Base-by-base conservation (phyloP, 495 filamentous ascomycete genomes). In the Aspergillus indologenus region DNA sequence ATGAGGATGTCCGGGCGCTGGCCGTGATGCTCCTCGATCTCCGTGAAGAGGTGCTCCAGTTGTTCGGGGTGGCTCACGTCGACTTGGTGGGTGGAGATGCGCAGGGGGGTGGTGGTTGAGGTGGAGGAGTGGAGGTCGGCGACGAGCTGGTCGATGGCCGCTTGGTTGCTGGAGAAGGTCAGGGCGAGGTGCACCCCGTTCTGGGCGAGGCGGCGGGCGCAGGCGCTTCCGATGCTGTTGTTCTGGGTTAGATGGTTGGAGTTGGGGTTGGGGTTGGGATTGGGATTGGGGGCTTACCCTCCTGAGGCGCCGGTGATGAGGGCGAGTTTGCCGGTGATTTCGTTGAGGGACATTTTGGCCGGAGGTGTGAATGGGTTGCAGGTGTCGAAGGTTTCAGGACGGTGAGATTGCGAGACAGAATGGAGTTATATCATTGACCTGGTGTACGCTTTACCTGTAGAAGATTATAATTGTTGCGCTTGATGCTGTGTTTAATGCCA, bases 251-350 rank as follows among this genome's bases (percentile, higher is more conserved):
- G 31, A 54, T 7, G n/a, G 26, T n/a, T 19, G 23, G 5, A 42
- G 54, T 22, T 56, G 17, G 1, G 20, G 44, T 5, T n/a, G n/a
- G n/a, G n/a, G n/a, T n/a, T n/a, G n/a, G n/a, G n/a, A n/a, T n/a
- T n/a, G n/a, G n/a, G n/a, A 19, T 0, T 31, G 18, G 46, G 19
- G 21, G 57, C 72, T 62, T 78, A 86, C 85, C 85, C 84, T 68
- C 84, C 84, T 24, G 85, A 87, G 61, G 84, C 85, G 21, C 85
- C 85, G 4, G 85, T 88, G 59, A 88, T 79, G 8, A 88, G 78
- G 58, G 82, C 84, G 18, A 88, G 73, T 45, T 81, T 80, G 61
- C 83, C 84, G 19, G 64, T 69, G 54, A 87, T 74, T 40, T 80
- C 75, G 64, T 86, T 85, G 61, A 81, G 52, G 20, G 68, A 67